Base-by-base conservation (phyloP, 2,329 filamentous ascomycete genomes). In the Chaetomium globosum region DNA sequence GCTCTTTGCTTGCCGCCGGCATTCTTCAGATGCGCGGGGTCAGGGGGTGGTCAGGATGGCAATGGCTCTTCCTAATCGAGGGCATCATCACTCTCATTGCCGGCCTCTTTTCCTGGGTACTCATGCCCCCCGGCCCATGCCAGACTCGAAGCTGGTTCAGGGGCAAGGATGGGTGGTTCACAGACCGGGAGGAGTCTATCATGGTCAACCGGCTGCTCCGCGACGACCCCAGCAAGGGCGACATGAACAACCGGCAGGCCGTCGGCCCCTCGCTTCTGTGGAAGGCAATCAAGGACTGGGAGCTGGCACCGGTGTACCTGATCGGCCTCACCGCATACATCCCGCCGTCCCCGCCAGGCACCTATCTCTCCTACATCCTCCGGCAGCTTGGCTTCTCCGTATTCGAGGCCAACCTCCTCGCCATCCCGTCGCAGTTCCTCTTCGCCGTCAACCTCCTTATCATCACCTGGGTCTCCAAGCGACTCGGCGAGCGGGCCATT, bases 241-340 rank as follows among this genome's bases (percentile, higher is more conserved):
- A 82, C 67, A 85, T 87, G 82, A 81, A 86, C 72, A 86, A 86
- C 68, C 81, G 84, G 13, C 78, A 85, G 72, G 80, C 81, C 1
- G 79, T 86, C 60, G 84, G 81, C 0, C 79, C 77, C 0, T 75
- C 70, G 9, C 75, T 76, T 8, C 78, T 85, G 8, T 84, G 81
- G 80, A 70, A 80, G n/a, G 78, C 80, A 1, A 71, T 85, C 6
- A 78, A 77, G 26, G 85, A 87, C 69, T 86, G 83, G 61, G 81
- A 87, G 63, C 75, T 87, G 56, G 87, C 83, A 83, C 83, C 82
- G 0, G 67, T 84, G 21, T 87, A 85, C 66, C 56, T 79, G 21
- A 75, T 85, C 28, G 83, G 83, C 1, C 68, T 85, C 4, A 72
- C 81, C 8, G 75, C 76, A 46, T 82, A 80, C 58, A 83, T 85